Conservation (phyloP, 2,329 filamentous ascomycete genomes). For the Bipolaris cookei region DNA sequence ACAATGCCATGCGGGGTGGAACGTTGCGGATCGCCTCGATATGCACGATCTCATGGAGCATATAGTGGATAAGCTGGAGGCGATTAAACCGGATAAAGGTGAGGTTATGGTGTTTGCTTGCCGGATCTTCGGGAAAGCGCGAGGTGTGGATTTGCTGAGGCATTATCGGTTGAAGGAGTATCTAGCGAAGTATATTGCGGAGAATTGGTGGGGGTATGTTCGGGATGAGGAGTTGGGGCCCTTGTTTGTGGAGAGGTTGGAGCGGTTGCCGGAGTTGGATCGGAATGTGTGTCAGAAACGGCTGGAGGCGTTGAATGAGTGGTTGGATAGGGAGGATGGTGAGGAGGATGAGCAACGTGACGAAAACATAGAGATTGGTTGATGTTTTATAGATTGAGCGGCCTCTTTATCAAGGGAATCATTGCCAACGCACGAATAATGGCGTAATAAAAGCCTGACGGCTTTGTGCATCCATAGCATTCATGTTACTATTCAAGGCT, state of each 20-base stretch:
- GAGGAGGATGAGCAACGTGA: background rate
- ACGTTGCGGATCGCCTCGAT: constrained; percentile 23
- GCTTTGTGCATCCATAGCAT: background rate
- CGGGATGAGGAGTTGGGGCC: constrained; percentile 12
- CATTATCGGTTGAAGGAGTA: constrained; percentile 19
- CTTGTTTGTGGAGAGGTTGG: constrained; percentile 16
- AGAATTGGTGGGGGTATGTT: constrained; percentile 26
- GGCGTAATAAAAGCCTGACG: background rate
- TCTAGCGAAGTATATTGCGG: constrained; percentile 28
- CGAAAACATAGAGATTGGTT: background rate
- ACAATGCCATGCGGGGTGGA: constrained; percentile 35
- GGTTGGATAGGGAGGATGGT: background rate
- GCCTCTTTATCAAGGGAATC: background rate
- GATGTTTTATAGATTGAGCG: no score
- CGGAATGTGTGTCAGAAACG: constrained; percentile 19
- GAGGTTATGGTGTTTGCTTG: constrained; percentile 25
- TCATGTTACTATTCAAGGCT: background rate
- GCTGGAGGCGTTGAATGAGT: background rate
- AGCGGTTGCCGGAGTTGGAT: constrained; percentile 25
- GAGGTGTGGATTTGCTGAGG: background rate
- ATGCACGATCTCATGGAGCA: constrained; percentile 39
- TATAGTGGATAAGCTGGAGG: constrained; percentile 31
- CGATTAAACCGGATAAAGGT: constrained; percentile 3
- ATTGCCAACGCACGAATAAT: background rate
- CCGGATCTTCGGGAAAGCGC: constrained; percentile 18